These are phyloP conservation scores for Cercospora janseana DNA, from an alignment of 2,329 filamentous ascomycete species.

Conservation along the genomic window DNA sequence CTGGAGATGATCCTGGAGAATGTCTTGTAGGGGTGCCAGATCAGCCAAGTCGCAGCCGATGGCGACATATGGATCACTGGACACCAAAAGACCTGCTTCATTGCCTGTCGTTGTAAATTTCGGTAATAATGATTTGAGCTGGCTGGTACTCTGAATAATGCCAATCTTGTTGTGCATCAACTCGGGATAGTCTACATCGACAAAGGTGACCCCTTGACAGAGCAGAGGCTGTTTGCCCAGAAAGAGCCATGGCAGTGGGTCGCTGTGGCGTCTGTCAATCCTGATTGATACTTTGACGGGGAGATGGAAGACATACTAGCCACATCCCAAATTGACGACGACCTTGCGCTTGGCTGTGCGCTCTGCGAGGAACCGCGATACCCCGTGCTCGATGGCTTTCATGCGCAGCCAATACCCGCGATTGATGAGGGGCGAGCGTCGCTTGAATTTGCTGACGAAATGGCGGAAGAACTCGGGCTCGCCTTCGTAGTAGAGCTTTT, in stretches of 20 bases:
- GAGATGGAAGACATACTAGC: conserved; percentile 61
- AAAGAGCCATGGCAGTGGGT: conserved; percentile 83
- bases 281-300: background rate
- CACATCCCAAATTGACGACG: conserved; percentile 82
- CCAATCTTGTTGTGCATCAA: conserved; percentile 72
- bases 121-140: conserved; percentile 54
- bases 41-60: conserved; percentile 79
- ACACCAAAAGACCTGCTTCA: conserved; percentile 54
- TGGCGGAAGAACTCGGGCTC: conserved; percentile 82
- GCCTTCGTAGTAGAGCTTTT: conserved; percentile 74
- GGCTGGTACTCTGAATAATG: conserved; percentile 62
- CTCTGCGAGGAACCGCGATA: conserved; percentile 68
- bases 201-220: conserved; percentile 63
- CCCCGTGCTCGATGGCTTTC: conserved; percentile 72
- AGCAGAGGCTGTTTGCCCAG: conserved; percentile 63
- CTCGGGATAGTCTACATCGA: conserved; percentile 84
- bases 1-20: conserved; percentile 60
- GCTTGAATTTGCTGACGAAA: conserved; percentile 80
- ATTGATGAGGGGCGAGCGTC: conserved; percentile 85
- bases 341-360: conserved; percentile 61
- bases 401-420: conserved; percentile 85
- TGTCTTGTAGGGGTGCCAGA: conserved; percentile 57
- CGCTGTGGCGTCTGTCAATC: conserved; percentile 53
- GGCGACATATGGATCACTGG: conserved; percentile 70
- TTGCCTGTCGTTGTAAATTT: conserved; percentile 40